Conservation (phyloP, 73 alveolate genomes). For the Durusdinium trenchii region DNA sequence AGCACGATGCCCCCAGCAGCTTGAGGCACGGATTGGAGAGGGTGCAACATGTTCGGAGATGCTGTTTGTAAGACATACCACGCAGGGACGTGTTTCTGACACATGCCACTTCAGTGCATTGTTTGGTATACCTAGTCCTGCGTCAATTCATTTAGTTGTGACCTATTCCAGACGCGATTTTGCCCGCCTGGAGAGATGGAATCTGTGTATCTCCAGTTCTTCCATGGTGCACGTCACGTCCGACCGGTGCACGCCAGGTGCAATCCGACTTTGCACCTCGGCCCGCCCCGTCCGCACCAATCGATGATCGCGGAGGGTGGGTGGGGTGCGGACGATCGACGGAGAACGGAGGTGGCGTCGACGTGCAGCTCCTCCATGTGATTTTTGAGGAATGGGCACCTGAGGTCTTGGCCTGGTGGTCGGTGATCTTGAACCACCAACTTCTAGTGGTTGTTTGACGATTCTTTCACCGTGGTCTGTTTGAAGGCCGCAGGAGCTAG, state of each 20-base stretch:
- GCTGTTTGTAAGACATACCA: neutral
- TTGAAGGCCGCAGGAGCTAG: neutral
- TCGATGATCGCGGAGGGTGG: neutral
- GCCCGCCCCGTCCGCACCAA: neutral
- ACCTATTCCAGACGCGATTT: too few species aligned
- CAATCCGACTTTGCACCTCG: conserved; percentile 40
- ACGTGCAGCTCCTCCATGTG: too few species aligned
- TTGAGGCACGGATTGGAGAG: too few species aligned
- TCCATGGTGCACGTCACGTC: neutral
- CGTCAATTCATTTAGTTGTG: too few species aligned
- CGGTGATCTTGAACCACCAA: neutral
- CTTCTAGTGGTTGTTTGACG: neutral
- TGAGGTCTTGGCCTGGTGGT: neutral
- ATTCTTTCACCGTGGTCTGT: neutral
- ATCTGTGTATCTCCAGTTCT: neutral
- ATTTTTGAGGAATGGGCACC: neutral
- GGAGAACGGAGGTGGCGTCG: too few species aligned
- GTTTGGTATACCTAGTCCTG: too few species aligned
- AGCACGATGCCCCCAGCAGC: neutral
- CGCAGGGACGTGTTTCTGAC: too few species aligned
- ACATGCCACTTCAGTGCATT: too few species aligned
- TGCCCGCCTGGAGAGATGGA: too few species aligned
- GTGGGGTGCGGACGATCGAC: neutral
- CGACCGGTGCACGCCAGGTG: neutral
- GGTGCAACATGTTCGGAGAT: neutral